Evolutionary conservation across 352 stramenopile species (phyloP).

Genomic region (Phytophthora quininea): DNA sequence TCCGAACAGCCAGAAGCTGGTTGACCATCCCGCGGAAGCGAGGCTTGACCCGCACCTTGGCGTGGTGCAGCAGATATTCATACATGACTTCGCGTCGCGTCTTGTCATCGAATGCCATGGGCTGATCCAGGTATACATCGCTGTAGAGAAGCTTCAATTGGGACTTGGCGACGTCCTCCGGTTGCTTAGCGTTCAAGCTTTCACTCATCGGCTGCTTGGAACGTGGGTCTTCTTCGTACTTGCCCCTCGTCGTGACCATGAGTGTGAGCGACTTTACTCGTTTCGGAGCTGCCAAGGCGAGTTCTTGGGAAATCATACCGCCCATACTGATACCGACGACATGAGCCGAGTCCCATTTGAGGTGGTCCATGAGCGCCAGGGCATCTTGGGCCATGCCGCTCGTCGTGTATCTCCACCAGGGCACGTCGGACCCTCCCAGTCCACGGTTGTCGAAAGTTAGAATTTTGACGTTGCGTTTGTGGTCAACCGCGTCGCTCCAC

Average conservation of each 20-base stretch:
- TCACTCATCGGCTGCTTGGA: conserved; percentile 34
- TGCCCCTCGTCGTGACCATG: conserved; percentile 52
- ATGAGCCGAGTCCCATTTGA: conserved; percentile 49
- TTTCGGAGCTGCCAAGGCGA: conserved; percentile 41
- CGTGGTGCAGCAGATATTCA: conserved; percentile 17
- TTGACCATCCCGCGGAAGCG: conserved; percentile 23
- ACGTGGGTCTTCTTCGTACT: conserved; percentile 37
- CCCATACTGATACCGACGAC: conserved; percentile 51
- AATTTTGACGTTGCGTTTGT: conserved; percentile 41
- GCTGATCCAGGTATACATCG: conserved; percentile 30
- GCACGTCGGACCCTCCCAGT: conserved; percentile 41
- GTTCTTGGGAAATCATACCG: conserved; percentile 64
- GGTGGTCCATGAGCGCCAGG: conserved; percentile 52
- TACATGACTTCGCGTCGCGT: conserved; percentile 30
- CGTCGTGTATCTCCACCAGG: conserved; percentile 52
- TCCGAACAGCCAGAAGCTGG: conserved; percentile 35
- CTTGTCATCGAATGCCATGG: conserved; percentile 36
- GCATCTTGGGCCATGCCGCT: conserved; percentile 56
- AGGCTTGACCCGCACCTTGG: conserved; percentile 24
- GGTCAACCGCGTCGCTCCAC: conserved; percentile 21
- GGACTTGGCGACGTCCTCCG: conserved; percentile 29
- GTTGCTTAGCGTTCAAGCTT: conserved; percentile 36
- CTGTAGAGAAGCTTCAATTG: conserved; percentile 44
- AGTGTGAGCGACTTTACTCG: conserved; percentile 55
- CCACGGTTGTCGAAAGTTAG: conserved; percentile 68